Evolutionary conservation across 768 basidiomycete genomes (phyloP).

Genomic region (Rickenella mellea): DNA sequence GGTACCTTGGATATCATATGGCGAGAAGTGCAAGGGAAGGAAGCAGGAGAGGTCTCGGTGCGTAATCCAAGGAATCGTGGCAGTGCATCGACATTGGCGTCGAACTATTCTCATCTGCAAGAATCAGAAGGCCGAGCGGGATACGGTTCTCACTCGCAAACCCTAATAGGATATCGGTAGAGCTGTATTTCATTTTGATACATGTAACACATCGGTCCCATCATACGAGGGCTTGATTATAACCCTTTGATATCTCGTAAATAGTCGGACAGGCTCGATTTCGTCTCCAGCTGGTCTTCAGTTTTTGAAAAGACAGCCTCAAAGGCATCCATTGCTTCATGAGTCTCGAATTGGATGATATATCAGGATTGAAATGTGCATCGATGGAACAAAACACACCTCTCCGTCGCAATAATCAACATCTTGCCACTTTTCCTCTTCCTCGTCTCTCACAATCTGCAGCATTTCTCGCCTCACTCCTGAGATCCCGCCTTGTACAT

Average conservation of each 20-base stretch:
- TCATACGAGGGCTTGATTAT: conserved; percentile 19
- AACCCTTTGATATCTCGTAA: conserved; percentile 48
- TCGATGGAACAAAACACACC: conserved; percentile 29
- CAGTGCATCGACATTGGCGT: too few relatives aligned
- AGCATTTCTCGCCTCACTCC: conserved; percentile 69
- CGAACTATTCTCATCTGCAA: too few relatives aligned
- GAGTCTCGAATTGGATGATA: conserved; percentile 33
- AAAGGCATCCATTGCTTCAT: conserved; percentile 45
- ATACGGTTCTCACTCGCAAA: too few relatives aligned
- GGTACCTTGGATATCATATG: too few relatives aligned
- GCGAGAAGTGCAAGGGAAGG: too few relatives aligned
- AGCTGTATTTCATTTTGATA: too few relatives aligned
- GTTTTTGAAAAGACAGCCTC: conserved; percentile 56
- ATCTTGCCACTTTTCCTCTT: conserved; percentile 69
- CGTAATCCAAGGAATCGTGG: too few relatives aligned
- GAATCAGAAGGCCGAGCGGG: too few relatives aligned
- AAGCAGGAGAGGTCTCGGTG: too few relatives aligned
- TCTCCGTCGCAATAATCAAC: conserved; percentile 56
- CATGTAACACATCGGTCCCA: too few relatives aligned
- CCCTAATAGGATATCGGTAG: too few relatives aligned
- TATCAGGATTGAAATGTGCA: conserved; percentile 1
- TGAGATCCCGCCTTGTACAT: conserved; percentile 58
- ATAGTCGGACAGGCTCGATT: conserved; percentile 46
- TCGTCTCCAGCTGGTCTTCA: conserved; percentile 39
- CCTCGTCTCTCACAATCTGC: conserved; percentile 59